phyloP scores from a whole-genome alignment of 805 yeast species.

The Isabelozyma pseudorhagii region DNA sequence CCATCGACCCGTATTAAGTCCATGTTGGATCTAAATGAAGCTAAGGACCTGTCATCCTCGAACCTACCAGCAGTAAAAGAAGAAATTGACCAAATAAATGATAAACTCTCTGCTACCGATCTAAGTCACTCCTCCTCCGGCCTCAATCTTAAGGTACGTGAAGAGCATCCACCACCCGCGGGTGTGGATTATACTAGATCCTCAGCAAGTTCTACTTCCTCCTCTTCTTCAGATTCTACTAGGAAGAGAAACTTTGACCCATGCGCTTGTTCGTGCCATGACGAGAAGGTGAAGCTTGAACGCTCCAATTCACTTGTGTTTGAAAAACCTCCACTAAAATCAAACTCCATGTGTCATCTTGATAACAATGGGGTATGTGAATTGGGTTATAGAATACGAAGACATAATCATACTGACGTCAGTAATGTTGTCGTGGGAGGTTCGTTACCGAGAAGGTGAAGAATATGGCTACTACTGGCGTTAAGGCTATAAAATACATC shows the following conservation, averaged over 20 bases:
- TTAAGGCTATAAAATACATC: too few species aligned
- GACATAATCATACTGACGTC: slow-evolving; percentile 40
- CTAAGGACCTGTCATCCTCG: background rate
- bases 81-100: background rate
- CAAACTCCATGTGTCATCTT: slow-evolving; percentile 11
- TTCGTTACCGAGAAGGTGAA: slow-evolving; percentile 11
- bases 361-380: slow-evolving; percentile 35
- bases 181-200: background rate
- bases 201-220: background rate
- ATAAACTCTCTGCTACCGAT: background rate
- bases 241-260: background rate
- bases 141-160: background rate
- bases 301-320: background rate
- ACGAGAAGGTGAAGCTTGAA: background rate
- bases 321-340: slow-evolving; percentile 1
- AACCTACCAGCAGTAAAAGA: slow-evolving; percentile 9
- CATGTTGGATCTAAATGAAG: slow-evolving; percentile 24
- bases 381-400: slow-evolving; percentile 39
- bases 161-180: background rate
- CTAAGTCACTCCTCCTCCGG: background rate
- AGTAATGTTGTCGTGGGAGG: slow-evolving; percentile 32
- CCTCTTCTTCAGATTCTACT: background rate
- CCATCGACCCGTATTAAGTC: slow-evolving; percentile 17
- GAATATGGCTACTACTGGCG: background rate
- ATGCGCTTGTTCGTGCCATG: background rate